Base-by-base conservation (phyloP, 768 basidiomycete species). In the Serpula lacrymans region DNA sequence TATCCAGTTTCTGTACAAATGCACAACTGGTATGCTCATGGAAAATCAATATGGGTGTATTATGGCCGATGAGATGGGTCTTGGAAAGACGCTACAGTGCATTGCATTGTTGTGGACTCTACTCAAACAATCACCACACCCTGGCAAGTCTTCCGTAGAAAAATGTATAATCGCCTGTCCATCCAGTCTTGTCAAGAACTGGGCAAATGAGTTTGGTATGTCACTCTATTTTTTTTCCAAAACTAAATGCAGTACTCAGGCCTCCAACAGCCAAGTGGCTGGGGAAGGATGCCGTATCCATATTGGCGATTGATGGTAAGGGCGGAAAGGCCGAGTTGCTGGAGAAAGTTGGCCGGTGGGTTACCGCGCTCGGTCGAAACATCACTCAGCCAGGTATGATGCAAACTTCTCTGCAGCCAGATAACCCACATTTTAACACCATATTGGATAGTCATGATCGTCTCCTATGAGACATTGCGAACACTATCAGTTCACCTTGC, bases 1-100 rank as follows among this genome's bases (percentile, higher is more conserved):
- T 8, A 25, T 6, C 14, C 51, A 99, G 93, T 98, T 99, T 63
- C 62, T 99, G 60, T 99, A 95, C 65, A 83, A 80, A 62, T 96
- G 94, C 62, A 84, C 93, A 4, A 96, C 93, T 0, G 96, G 94
- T 1, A 87, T 94, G 81, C 63, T 94, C 41, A 88, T 87, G 26
- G 84, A 90, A 32, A 88, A 91, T 52, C 91, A 95, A 46, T 85
- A 82, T 46, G 90, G 89, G 0, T 98, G 95, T 56, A 99, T 99
- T 61, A 97, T 99, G 95, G 95, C 95, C 1, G 95, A 99, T 55
- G 95, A 95, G 64, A 99, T 99, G 95, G 95, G 95, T 53, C 78
- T 98, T 11, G 95, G 91, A 13, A 94, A 96, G 63, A 95, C 94
- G 12, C 72, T 99, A 12, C 96, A 99, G 58, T 98, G 96, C 58